Evolutionary conservation across 1,284 basidiomycete species (phyloP).

Genomic region (Rhizoctonia solani): DNA sequence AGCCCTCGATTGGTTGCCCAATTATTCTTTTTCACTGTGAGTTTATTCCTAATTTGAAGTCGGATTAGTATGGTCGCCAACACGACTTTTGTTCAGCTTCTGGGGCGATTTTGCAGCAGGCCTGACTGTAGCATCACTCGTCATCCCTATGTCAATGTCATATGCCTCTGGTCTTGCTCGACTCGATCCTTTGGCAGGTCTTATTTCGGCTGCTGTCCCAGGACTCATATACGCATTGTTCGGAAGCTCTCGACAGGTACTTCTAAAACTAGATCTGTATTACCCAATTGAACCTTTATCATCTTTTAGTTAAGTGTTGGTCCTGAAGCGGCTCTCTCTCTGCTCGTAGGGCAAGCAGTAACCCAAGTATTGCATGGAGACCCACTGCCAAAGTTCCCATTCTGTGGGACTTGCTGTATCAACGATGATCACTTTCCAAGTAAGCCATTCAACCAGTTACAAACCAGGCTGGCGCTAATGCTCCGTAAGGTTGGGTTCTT

Average conservation of each 20-base stretch:
- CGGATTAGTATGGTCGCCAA: not conserved
- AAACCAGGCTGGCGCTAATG: not conserved
- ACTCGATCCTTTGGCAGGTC: slow-evolving; percentile 77
- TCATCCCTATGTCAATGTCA: slow-evolving; percentile 91
- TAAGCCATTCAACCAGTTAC: slow-evolving; percentile 42
- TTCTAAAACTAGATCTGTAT: slow-evolving; percentile 36
- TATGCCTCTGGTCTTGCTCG: slow-evolving; percentile 87
- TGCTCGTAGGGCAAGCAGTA: slow-evolving; percentile 88
- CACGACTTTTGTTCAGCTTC: slow-evolving; percentile 53
- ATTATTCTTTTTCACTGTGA: slow-evolving; percentile 73
- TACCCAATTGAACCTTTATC: not conserved
- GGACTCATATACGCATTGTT: slow-evolving; percentile 82
- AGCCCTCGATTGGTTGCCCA: slow-evolving; percentile 74
- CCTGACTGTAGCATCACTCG: slow-evolving; percentile 83
- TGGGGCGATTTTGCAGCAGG: slow-evolving; percentile 84
- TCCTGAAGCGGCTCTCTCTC: slow-evolving; percentile 85
- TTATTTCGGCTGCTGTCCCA: slow-evolving; percentile 76
- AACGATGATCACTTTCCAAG: slow-evolving; percentile 82
- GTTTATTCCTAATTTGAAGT: slow-evolving; percentile 45
- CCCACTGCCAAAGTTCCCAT: slow-evolving; percentile 59
- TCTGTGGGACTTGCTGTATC: slow-evolving; percentile 65
- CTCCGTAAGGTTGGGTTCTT: slow-evolving; percentile 75
- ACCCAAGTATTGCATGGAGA: slow-evolving; percentile 64
- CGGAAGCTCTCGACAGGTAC: slow-evolving; percentile 80
- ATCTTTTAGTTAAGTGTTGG: slow-evolving; percentile 57